Evolutionary conservation across 73 alveolate genomes (phyloP).

Genomic region (Blepharisma japonicum): DNA sequence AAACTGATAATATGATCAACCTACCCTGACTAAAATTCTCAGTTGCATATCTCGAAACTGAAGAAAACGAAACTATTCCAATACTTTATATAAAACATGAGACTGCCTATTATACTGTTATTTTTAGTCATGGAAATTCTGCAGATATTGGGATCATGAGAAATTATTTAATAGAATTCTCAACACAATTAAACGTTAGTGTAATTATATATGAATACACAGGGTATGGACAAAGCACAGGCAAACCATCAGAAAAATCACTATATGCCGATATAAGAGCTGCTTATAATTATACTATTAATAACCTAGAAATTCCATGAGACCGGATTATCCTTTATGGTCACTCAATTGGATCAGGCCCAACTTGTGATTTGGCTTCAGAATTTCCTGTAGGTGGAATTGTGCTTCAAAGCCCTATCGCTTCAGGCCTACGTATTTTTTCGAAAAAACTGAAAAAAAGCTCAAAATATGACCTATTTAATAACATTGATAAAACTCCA

Average conservation of each 20-base stretch:
- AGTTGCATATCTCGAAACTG: background rate
- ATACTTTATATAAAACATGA: background rate
- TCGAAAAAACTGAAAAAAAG: constrained; percentile 60
- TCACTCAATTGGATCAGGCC: constrained; percentile 89
- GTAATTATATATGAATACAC: constrained; percentile 44
- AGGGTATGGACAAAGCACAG: constrained; percentile 23
- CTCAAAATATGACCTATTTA: constrained; percentile 79
- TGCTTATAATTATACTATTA: constrained; percentile 50
- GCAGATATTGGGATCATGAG: constrained; percentile 62
- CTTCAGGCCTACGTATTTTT: constrained; percentile 61
- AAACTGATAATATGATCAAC: background rate
- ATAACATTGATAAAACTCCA: constrained; percentile 81
- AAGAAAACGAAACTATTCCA: background rate
- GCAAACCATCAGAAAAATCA: constrained; percentile 50
- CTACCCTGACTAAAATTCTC: background rate
- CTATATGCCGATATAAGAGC: constrained; percentile 64
- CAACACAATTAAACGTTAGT: constrained; percentile 34
- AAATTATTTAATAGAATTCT: constrained; percentile 37
- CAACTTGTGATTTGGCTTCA: constrained; percentile 79
- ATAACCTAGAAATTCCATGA: constrained; percentile 50
- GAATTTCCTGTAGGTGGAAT: constrained; percentile 72
- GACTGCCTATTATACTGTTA: constrained; percentile 53
- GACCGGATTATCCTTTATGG: constrained; percentile 76
- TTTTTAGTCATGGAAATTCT: constrained; percentile 81
- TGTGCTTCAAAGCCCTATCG: constrained; percentile 50